Evolutionary conservation across 805 yeast genomes (phyloP).

Genomic region (Saccharomycopsis selenospora): DNA sequence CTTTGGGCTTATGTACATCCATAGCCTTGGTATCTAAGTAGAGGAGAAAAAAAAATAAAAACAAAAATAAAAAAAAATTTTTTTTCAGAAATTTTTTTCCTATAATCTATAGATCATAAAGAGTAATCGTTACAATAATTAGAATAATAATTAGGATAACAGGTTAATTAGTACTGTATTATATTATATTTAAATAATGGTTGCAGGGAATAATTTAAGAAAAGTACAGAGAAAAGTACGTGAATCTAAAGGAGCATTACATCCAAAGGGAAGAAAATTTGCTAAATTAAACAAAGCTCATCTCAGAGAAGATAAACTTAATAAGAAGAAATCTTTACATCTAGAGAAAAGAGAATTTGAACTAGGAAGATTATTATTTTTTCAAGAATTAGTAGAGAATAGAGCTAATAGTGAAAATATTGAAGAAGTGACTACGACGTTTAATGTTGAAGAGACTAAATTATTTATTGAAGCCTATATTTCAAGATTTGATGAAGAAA

Average conservation of each 20-base stretch:
- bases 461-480: constrained; percentile 55
- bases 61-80: too few species aligned
- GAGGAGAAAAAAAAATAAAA: too few species aligned
- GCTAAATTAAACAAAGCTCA: constrained; percentile 82
- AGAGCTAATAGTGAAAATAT: constrained; percentile 33
- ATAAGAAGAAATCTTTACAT: constrained; percentile 48
- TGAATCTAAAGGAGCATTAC: constrained; percentile 52
- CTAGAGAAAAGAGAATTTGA: constrained; percentile 55
- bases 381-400: constrained; percentile 48
- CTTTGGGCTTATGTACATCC: too few species aligned
- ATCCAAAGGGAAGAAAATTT: constrained; percentile 86
- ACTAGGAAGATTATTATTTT: constrained; percentile 47
- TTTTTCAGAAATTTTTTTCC: too few species aligned
- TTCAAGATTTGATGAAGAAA: constrained; percentile 67
- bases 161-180: too few species aligned
- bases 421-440: constrained; percentile 27
- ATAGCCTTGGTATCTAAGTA: too few species aligned
- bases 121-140: too few species aligned
- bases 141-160: too few species aligned
- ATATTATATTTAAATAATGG: constrained; percentile 42
- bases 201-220: constrained; percentile 55
- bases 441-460: constrained; percentile 52
- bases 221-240: constrained; percentile 58
- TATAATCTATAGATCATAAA: too few species aligned
- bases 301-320: constrained; percentile 67